A percentile compares a stretch with the other conserved stretches of the same genome.
phyloP scores from a whole-genome alignment of 148 eudicot species.

The Beta vulgaris region DNA sequence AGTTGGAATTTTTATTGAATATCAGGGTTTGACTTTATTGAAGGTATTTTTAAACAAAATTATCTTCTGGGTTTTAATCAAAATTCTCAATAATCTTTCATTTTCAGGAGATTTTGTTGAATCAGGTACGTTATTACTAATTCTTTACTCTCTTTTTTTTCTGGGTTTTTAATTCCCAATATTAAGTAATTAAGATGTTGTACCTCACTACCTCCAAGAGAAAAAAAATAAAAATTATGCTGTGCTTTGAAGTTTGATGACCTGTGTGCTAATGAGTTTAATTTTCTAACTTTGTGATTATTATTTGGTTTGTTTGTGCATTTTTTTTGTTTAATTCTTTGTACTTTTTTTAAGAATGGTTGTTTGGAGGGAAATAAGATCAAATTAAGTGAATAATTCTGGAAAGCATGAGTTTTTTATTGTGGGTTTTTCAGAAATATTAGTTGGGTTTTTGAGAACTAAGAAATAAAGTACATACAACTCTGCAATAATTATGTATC shows the following conservation, averaged over 20 bases:
- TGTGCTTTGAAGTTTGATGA: too few relatives aligned
- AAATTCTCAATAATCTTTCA: background rate
- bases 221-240: too few relatives aligned
- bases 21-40: slow-evolving; percentile 15
- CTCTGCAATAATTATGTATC: too few relatives aligned
- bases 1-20: slow-evolving; percentile 3
- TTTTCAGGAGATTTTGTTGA: background rate
- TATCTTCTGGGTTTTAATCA: slow-evolving; percentile 6
- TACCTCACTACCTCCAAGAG: too few relatives aligned
- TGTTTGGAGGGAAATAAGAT: background rate
- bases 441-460: background rate
- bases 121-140: slow-evolving; percentile 27
- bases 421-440: background rate
- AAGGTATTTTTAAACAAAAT: too few relatives aligned
- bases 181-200: too few relatives aligned
- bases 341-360: too few relatives aligned
- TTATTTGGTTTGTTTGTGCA: too few relatives aligned
- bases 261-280: too few relatives aligned
- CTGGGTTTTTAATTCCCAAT: background rate
- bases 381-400: background rate
- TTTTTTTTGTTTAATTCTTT: too few relatives aligned
- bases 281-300: too few relatives aligned
- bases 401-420: background rate
- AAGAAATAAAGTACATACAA: too few relatives aligned
- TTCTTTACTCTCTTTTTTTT: background rate